Evolutionary conservation across 306 rosid species (phyloP), one percentile per base, ranked within the genome.

Genomic region (Arachis hypogaea): DNA sequence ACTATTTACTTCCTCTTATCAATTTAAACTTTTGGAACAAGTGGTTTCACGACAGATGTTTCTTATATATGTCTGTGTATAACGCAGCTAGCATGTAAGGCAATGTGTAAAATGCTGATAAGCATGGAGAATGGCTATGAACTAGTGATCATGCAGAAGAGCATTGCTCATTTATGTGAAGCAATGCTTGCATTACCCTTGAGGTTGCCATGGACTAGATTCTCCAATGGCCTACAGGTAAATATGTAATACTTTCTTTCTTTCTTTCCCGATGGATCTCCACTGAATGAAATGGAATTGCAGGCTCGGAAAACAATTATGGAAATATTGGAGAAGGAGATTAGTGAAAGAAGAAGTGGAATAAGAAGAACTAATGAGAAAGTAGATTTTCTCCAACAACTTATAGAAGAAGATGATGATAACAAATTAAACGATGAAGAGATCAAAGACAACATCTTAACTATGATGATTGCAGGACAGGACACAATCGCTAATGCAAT

Each of bases 391-490:
- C 86, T 94, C 5, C 88, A 80, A 66, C 77, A 74, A 9, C 81
- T 88, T 42, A 44, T 94, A 80, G 75, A 2, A 30, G 74, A 65
- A 61, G 58, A 69, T 50, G 74, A 69, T 64, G 77, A 85, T 41
- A 73, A 56, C n/a, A 70, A 77, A 44, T 62, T 65, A 12, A 55
- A 68, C 4, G 42, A 58, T 40, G 83, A 69, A 45, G 95, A 89
- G 90, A 88, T 94, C 63, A 79, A 76, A 87, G 97, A 94, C 58
- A 94, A 94, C 29, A 88, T 89, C 54, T 77, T 89, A 72, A 92
- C 97, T 28, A 86, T 91, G 96, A 79, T 94, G 5, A 89, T 91
- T 85, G 98, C 86, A 72, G 96, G 96, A 58, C 96, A 88, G 64
- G 97, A 94, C 85, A 91, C 95, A 0, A 89, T 90, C 18, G 95